Evolutionary conservation across 1,139 yeast species (phyloP).

Genomic region (Trichomonascaceae sp.): DNA sequence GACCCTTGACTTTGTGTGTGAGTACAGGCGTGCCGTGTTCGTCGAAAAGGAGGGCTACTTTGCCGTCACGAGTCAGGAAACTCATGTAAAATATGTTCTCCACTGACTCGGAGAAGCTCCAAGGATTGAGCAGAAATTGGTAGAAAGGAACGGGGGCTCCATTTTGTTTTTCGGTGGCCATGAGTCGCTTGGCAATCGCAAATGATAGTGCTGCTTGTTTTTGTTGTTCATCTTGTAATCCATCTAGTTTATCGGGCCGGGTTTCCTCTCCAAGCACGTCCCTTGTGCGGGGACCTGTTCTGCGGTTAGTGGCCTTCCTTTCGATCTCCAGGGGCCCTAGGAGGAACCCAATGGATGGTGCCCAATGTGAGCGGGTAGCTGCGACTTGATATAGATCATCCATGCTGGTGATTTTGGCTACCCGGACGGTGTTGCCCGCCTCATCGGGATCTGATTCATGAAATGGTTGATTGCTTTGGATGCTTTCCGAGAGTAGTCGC

Average conservation of each 20-base stretch:
- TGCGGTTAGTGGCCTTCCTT: constrained; percentile 26
- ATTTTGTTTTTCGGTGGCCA: constrained; percentile 13
- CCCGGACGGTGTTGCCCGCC: constrained; percentile 2
- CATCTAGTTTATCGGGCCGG: constrained; percentile 6
- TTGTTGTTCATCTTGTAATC: constrained; percentile 2
- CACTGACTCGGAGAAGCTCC: constrained; percentile 62
- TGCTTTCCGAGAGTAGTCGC: background rate
- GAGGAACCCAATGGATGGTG: constrained; percentile 46
- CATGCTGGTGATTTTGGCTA: background rate
- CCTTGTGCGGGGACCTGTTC: constrained; percentile 4
- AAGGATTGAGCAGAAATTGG: constrained; percentile 58
- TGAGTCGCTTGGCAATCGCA: background rate
- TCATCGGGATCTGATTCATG: background rate
- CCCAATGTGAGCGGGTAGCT: no score
- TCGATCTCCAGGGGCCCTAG: constrained; percentile 65
- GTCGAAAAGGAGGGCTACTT: constrained; percentile 35
- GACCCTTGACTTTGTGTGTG: constrained; percentile 20
- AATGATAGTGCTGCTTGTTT: constrained; percentile 1
- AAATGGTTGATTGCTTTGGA: no score
- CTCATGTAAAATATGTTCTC: constrained; percentile 77
- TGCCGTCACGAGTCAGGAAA: constrained; percentile 65
- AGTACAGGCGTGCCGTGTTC: constrained; percentile 39
- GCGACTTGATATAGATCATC: no score
- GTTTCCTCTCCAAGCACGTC: constrained; percentile 4
- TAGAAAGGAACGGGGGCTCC: constrained; percentile 42